phyloP scores from a whole-genome alignment of 345 rosid genomes.

The Viola odorata region DNA sequence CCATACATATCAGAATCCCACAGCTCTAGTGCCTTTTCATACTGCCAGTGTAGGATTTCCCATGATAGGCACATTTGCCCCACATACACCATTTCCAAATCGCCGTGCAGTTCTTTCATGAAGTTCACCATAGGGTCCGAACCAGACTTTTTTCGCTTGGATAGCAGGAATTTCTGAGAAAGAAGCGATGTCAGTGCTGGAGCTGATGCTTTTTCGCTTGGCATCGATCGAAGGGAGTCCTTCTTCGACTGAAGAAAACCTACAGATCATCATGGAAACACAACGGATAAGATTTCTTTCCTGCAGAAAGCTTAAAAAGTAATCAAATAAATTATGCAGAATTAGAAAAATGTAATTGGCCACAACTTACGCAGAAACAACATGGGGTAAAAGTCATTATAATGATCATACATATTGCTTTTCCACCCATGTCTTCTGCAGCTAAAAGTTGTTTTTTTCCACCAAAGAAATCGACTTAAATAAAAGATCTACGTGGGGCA shows the following conservation, averaged over 20 bases:
- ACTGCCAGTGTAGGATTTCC: slow-evolving; percentile 98
- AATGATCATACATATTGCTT: not conserved
- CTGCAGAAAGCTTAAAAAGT: slow-evolving; percentile 9
- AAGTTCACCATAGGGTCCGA: slow-evolving; percentile 55
- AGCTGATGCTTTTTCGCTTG: slow-evolving; percentile 32
- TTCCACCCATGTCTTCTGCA: slow-evolving; percentile 1
- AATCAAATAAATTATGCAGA: slow-evolving; percentile 5
- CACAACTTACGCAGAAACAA: slow-evolving; percentile 5
- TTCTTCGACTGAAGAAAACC: slow-evolving; percentile 74
- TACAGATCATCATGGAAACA: slow-evolving; percentile 22
- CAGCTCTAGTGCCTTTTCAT: slow-evolving; percentile 61
- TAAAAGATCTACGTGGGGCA: slow-evolving; percentile 2
- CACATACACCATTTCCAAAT: slow-evolving; percentile 78
- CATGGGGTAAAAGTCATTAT: slow-evolving; percentile 11
- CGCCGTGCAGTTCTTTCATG: slow-evolving; percentile 54
- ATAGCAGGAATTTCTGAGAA: slow-evolving; percentile 36
- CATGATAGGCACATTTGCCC: slow-evolving; percentile 96
- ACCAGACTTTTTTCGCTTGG: slow-evolving; percentile 42
- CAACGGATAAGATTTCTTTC: not conserved
- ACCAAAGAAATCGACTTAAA: not conserved
- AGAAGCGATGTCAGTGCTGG: slow-evolving; percentile 41
- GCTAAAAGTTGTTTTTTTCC: not conserved
- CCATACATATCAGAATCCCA: slow-evolving; percentile 66
- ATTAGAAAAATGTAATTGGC: slow-evolving; percentile 3
- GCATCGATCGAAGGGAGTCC: slow-evolving; percentile 46